phyloP scores from a whole-genome alignment of 768 basidiomycete species.

The Panaeolus papilionaceus region DNA sequence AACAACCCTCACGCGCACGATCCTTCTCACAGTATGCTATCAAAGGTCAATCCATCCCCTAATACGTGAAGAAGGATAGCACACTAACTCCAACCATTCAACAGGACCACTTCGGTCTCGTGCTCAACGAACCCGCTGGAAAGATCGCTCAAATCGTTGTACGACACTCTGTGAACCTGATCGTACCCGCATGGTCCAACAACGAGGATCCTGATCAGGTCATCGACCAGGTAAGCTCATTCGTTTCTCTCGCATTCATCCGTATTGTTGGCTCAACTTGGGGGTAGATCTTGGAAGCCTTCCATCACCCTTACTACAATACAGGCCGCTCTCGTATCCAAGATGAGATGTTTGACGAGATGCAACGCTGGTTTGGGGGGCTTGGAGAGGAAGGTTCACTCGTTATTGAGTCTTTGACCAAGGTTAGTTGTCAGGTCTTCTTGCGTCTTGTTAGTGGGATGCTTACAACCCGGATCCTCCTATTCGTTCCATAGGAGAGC shows the following conservation, averaged over 20 bases:
- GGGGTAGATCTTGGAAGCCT: slow-evolving; percentile 60
- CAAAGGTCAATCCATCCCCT: slow-evolving; percentile 50
- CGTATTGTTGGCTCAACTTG: background rate
- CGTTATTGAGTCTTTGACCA: slow-evolving; percentile 55
- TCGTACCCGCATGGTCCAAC: slow-evolving; percentile 64
- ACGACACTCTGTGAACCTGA: slow-evolving; percentile 60
- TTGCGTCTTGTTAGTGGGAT: background rate
- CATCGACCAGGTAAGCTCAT: slow-evolving; percentile 46
- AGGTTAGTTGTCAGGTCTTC: slow-evolving; percentile 38
- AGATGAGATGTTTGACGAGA: slow-evolving; percentile 59
- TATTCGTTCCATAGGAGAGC: slow-evolving; percentile 44
- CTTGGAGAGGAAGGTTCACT: slow-evolving; percentile 50
- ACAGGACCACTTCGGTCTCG: slow-evolving; percentile 73
- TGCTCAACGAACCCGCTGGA: slow-evolving; percentile 77
- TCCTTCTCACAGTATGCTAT: slow-evolving; percentile 74
- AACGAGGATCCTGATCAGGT: slow-evolving; percentile 48
- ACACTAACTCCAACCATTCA: slow-evolving; percentile 9
- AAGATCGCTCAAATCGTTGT: slow-evolving; percentile 74
- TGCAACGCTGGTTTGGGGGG: slow-evolving; percentile 60
- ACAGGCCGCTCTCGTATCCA: slow-evolving; percentile 60
- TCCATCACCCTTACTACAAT: slow-evolving; percentile 74
- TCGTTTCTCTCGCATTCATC: too few species aligned
- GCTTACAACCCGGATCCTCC: too few species aligned
- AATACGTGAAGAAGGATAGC: too few species aligned
- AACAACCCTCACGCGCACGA: slow-evolving; percentile 69